Base-by-base conservation (phyloP, 331 rosid species). In the Malus hybrid region DNA sequence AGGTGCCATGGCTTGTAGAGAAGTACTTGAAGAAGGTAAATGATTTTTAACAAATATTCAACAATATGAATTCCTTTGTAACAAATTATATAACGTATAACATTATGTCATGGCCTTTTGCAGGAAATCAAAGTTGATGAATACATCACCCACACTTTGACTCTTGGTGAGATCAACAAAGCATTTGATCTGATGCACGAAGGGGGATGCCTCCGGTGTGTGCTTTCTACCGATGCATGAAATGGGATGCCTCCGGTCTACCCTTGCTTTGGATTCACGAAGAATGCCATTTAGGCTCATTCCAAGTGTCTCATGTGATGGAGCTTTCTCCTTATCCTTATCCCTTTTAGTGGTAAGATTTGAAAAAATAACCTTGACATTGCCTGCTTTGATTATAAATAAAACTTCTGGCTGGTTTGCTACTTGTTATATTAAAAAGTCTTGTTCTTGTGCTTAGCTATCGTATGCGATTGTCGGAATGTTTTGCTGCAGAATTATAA, bases 51-150 rank as follows among this genome's bases (percentile, higher is more conserved):
- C 29, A 30, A 4, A 46, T 11, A 5, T 16, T 26, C 30, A 50
- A 62, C 18, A 52, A 3, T 58, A 10, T 33, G 58, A 32, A 11
- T 68, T 56, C 63, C n/a, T 55, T 55, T 11, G 26, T 11, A 34
- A 63, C 74, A 14, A 73, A 20, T 33, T 57, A 39, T 52, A 13
- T 73, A 30, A 18, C 4, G 18, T 42, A 46, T n/a, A 29, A 74
- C 29, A 30, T 28, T 26, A 26, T 24, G 66, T 65, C 70, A 65
- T 62, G 0, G 29, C 57, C 61, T 6, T 39, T 83, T 82, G 78
- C 89, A 94, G 98, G 97, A 94, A 86, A 86, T 94, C 86, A 94
- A 94, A 90, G 91, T 94, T 34, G 98, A 94, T 72, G 97, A 94
- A 77, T 94, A 94, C 92, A 83, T 93, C 20, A 93, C 97, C 63